Conservation (phyloP, 345 rosid species). For the Heritiera fomes region DNA sequence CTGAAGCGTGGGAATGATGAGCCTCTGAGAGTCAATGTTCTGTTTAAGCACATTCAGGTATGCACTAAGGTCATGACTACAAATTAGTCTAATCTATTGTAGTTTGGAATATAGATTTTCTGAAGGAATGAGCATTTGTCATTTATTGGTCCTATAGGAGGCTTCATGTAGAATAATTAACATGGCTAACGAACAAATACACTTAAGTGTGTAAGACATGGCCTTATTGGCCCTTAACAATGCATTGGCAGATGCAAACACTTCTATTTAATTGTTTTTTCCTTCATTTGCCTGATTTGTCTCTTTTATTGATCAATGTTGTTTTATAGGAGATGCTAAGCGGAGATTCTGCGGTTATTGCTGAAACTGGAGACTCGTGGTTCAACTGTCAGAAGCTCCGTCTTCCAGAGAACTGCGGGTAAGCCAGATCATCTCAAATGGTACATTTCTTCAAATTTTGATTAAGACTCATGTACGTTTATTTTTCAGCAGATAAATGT, state of each 20-base stretch:
- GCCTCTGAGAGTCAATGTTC: constrained; percentile 63
- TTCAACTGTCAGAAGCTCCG: constrained; percentile 77
- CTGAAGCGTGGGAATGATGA: constrained; percentile 49
- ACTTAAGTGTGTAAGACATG: not conserved
- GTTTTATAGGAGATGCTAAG: constrained; percentile 48
- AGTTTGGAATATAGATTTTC: not conserved
- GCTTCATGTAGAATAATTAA: constrained; percentile 1
- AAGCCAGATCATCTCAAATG: constrained; percentile 17
- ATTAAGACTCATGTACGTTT: not conserved
- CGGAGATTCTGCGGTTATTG: constrained; percentile 56
- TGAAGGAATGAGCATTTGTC: not conserved
- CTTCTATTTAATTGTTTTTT: constrained; percentile 2
- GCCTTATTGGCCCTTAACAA: not conserved
- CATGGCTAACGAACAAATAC: not conserved
- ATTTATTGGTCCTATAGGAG: not conserved
- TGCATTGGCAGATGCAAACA: not conserved
- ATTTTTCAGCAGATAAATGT: constrained; percentile 3
- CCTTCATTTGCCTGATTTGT: not conserved
- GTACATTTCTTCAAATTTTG: not conserved
- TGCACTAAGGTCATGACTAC: not conserved
- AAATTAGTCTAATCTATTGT: not conserved
- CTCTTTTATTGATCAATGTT: not conserved
- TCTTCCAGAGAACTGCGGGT: constrained; percentile 76
- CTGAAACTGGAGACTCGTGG: constrained; percentile 86
- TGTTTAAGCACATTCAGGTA: constrained; percentile 81